Base-by-base conservation (phyloP, 805 yeast species). In the Metschnikowia anglica region DNA sequence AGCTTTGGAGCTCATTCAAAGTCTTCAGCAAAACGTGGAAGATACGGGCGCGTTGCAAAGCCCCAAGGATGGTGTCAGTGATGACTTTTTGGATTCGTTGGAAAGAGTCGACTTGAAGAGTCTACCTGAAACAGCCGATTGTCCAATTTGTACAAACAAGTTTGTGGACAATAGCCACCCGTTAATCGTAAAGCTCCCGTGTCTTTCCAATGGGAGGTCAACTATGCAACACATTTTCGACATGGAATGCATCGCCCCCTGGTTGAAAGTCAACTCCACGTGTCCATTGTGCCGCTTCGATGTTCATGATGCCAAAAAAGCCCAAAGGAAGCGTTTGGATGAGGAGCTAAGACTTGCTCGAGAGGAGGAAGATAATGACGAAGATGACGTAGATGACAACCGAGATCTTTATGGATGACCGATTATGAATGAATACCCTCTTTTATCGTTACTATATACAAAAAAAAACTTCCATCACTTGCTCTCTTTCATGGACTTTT, bases 241-340 rank as follows among this genome's bases (percentile, higher is more conserved):
- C 59, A 69, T 89, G 50, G 97, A 91, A 52, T 90, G 97, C 60
- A 81, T 91, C 28, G 83, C 85, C 0, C 93, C 95, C 0, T 90
- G 98, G 98, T 70, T 91, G 39, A 77, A 79, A 49, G 68, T 80
- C 39, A 80, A 84, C 53, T 68, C 76, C 1, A 83, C 88, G 0
- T 90, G 98, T 58, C 98, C 98, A 0, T 62, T 91, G 55, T 91
- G 97, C 59, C 72, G 98, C 50, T 79, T 76, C 47, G 83, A 88
- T 56, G 78, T 90, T 19, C 60, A 77, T 16, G 76, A 72, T 25
- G 60, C 59, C 4, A 58, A 56, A 18, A 50, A 53, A 34, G 55
- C 58, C 31, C 46, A 72, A 15, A 56, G 53, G 43, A 59, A 62
- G 40, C 57, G 57, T 45, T 52, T 71, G 13, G 67, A 61, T 24